Evolutionary conservation across 345 rosid species (phyloP).

Genomic region (Gossypium bickii): DNA sequence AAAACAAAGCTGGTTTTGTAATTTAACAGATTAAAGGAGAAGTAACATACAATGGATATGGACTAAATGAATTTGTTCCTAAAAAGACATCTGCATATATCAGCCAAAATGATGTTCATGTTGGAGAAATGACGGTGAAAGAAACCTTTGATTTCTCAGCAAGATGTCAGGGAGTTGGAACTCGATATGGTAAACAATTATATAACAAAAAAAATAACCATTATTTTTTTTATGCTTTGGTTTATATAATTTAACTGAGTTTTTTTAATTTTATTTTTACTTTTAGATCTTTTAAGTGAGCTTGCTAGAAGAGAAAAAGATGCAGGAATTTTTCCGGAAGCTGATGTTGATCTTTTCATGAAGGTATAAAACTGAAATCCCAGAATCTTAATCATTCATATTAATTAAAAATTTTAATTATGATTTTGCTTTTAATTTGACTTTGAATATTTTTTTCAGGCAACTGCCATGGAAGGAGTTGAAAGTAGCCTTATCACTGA

Average conservation of each 20-base stretch:
- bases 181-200: conserved; percentile 58
- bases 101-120: conserved; percentile 88
- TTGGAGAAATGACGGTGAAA: conserved; percentile 82
- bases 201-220: background rate
- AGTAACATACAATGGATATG: conserved; percentile 66
- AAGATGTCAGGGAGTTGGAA: conserved; percentile 86
- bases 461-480: conserved; percentile 67
- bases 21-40: conserved; percentile 56
- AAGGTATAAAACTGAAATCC: conserved; percentile 34
- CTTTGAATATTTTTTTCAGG: conserved; percentile 31
- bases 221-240: background rate
- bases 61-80: conserved; percentile 63
- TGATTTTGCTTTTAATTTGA: background rate
- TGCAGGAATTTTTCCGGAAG: conserved; percentile 73
- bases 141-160: conserved; percentile 94
- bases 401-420: background rate
- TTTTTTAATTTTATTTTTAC: background rate
- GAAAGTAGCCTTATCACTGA: conserved; percentile 83
- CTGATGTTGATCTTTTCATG: conserved; percentile 88
- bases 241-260: background rate
- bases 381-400: background rate
- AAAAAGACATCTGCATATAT: conserved; percentile 86
- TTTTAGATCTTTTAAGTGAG: conserved; percentile 63
- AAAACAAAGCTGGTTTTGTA: background rate
- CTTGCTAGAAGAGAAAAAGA: conserved; percentile 75